A percentile compares a stretch with the other conserved stretches of the same genome.
Conservation (phyloP, 768 basidiomycete genomes). For the Coprinopsis sp. region DNA sequence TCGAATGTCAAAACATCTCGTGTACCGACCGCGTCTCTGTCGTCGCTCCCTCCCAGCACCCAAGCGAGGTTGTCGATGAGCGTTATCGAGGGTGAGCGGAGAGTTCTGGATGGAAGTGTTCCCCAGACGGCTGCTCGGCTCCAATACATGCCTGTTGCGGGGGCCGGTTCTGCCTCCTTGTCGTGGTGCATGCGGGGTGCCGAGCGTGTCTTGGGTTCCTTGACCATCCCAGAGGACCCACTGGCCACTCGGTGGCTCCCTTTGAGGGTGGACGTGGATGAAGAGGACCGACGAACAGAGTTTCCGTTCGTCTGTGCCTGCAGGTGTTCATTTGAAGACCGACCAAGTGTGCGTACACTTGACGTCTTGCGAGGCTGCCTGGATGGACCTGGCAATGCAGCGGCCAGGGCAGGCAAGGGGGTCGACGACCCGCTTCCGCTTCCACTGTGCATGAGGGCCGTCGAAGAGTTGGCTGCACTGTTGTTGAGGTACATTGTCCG, state of each 20-base stretch:
- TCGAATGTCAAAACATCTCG: constrained; percentile 73
- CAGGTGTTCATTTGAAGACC: constrained; percentile 7
- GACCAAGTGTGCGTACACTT: constrained; percentile 6
- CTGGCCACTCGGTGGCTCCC: neutral
- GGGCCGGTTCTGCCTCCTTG: constrained; percentile 52
- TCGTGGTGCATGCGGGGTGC: constrained; percentile 60
- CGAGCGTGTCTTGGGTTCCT: constrained; percentile 11
- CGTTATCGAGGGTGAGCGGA: constrained; percentile 83
- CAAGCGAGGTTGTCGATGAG: constrained; percentile 80
- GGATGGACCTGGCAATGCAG: neutral
- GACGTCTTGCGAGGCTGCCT: constrained; percentile 2
- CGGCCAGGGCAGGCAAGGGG: neutral
- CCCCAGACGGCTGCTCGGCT: constrained; percentile 80
- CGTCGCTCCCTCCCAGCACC: constrained; percentile 89
- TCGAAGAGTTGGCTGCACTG: constrained; percentile 6
- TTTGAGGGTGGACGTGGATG: neutral
- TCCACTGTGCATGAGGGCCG: neutral
- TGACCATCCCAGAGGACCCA: neutral
- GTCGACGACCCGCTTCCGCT: neutral
- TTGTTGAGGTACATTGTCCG: constrained; percentile 4
- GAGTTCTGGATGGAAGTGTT: constrained; percentile 53
- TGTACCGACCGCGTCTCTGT: constrained; percentile 66
- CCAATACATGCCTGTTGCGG: constrained; percentile 83
- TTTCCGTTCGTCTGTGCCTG: neutral
- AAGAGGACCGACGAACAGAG: neutral